Percentiles rank a stretch among this genome's conserved stretches.
Evolutionary conservation across 176 grass and related monocot genomes (phyloP).

Genomic region (Triticum urartu): DNA sequence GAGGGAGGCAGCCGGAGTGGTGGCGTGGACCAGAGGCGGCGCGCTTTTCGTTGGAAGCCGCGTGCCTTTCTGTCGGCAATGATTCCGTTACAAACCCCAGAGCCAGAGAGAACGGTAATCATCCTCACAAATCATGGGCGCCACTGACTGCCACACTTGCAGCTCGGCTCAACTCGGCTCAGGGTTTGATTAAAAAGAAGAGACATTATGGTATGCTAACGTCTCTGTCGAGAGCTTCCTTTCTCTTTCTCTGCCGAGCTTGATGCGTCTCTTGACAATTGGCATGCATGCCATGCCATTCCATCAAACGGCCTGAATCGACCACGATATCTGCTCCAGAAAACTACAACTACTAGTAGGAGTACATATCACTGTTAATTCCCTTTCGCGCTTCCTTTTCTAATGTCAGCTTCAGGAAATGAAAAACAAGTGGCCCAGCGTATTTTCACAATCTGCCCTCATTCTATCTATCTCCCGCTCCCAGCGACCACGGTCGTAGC

Average conservation of each 20-base stretch:
- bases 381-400: no score
- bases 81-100: neutral
- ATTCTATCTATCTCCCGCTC: no score
- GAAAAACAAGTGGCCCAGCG: no score
- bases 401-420: no score
- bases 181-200: neutral
- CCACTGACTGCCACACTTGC: neutral
- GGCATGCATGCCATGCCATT: neutral
- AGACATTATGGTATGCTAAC: neutral
- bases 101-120: neutral
- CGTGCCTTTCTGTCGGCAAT: conserved; percentile 18
- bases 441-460: no score
- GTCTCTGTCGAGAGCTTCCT: neutral
- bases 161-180: no score
- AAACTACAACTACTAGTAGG: no score
- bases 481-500: no score
- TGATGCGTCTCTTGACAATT: neutral
- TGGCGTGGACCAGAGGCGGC: neutral
- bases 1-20: neutral
- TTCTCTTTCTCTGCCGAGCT: neutral
- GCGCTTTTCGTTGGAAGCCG: neutral
- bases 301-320: no score
- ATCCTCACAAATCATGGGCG: conserved; percentile 14
- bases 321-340: no score
- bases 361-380: no score